Percentiles rank a stretch among this genome's conserved stretches.
Evolutionary conservation across 2,329 filamentous ascomycete species (phyloP).

Genomic region (Monilinia aucupariae): DNA sequence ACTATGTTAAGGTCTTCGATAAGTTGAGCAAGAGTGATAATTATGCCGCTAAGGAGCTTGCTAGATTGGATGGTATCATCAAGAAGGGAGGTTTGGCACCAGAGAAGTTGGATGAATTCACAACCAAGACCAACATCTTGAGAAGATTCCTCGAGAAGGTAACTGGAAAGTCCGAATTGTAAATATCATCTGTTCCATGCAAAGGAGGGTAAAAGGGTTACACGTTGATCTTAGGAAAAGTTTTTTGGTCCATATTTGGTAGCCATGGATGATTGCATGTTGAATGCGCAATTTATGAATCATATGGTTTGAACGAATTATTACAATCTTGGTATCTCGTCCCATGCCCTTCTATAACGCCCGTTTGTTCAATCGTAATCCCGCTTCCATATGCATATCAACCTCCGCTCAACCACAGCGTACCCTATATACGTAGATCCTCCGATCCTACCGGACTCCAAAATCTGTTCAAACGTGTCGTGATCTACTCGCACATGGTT

Average conservation of each 20-base stretch:
- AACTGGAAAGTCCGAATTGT: slow-evolving; percentile 54
- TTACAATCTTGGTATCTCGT: slow-evolving; percentile 11
- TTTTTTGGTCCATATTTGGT: background rate
- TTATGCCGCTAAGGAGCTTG: slow-evolving; percentile 80
- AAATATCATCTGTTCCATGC: slow-evolving; percentile 21
- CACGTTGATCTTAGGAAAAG: slow-evolving; percentile 3
- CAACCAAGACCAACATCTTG: slow-evolving; percentile 81
- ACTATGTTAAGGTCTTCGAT: slow-evolving; percentile 87
- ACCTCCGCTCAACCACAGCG: background rate
- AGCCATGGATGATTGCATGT: background rate
- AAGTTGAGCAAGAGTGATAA: slow-evolving; percentile 74
- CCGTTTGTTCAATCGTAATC: background rate
- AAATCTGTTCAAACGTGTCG: background rate
- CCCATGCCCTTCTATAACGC: slow-evolving; percentile 12
- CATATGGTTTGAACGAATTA: background rate
- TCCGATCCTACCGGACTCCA: background rate
- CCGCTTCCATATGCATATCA: background rate
- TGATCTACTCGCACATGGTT: background rate
- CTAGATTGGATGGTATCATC: slow-evolving; percentile 71
- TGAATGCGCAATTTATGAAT: slow-evolving; percentile 1
- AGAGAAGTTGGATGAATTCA: slow-evolving; percentile 83
- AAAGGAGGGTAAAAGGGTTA: background rate
- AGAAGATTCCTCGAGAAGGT: slow-evolving; percentile 64
- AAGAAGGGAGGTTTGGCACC: slow-evolving; percentile 80
- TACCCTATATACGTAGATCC: background rate